Evolutionary conservation across 345 rosid genomes (phyloP).

Genomic region (Murraya koenigii): DNA sequence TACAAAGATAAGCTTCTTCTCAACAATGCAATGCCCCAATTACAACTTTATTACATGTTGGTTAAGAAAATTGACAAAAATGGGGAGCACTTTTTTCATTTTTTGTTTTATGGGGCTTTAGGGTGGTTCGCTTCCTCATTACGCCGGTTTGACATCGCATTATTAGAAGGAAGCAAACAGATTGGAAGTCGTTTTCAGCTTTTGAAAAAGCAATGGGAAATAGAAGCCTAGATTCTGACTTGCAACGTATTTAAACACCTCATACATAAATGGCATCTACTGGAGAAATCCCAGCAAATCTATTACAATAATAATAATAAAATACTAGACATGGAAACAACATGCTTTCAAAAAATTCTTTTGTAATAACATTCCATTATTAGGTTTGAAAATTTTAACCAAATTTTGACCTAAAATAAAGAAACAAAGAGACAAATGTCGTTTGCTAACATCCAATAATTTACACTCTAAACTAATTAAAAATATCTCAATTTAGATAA

Average conservation of each 20-base stretch:
- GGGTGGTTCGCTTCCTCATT: not conserved
- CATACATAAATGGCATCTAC: not conserved
- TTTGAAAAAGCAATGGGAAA: conserved; percentile 1
- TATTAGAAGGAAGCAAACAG: not conserved
- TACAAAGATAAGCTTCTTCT: too few relatives aligned
- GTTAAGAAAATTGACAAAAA: not conserved
- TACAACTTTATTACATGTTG: not conserved
- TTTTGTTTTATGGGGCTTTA: not conserved
- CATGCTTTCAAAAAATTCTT: not conserved
- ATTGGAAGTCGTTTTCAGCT: not conserved
- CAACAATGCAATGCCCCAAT: too few relatives aligned
- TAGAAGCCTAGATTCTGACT: not conserved
- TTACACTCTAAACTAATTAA: too few relatives aligned
- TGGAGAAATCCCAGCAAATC: too few relatives aligned
- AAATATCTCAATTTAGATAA: too few relatives aligned
- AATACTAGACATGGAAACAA: not conserved
- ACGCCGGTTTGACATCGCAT: not conserved
- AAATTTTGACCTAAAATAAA: too few relatives aligned
- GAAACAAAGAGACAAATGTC: too few relatives aligned
- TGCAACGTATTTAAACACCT: not conserved
- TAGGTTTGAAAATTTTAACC: too few relatives aligned
- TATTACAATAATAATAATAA: too few relatives aligned
- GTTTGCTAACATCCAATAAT: too few relatives aligned
- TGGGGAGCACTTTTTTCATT: not conserved
- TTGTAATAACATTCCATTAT: too few relatives aligned